Base-by-base conservation (phyloP, 192 early-diverging fungal species). In the Entomortierella beljakovae region DNA sequence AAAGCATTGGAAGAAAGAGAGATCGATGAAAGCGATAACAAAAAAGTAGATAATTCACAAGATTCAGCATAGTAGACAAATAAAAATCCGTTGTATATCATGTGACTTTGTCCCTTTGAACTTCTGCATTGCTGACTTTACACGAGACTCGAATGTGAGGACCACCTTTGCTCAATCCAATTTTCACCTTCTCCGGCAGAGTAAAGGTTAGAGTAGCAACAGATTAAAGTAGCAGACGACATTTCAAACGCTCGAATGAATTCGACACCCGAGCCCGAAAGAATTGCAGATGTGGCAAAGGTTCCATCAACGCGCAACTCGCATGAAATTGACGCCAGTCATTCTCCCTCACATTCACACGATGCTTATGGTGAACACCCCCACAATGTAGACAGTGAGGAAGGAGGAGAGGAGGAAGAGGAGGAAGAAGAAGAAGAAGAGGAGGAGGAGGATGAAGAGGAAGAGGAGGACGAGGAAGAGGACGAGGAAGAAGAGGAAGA, bases 1-100 rank as follows among this genome's bases (percentile, higher is more conserved):
- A 82, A 83, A 35, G 79, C 82, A 26, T 48, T 82, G 2, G 66
- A 84, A 2, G 77, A 82, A 1, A 72, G 72, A 10, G 64, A 73
- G 1, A 42, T 46, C 4, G 37, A 75, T 26, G 46, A 74, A 38
- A 56, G 15, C 7, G 59, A 62, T 29, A 35, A 33, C 6, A 1
- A 29, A 34, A 18, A 6, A 56, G 1, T 20, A 33, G 54, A 56
- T n/a, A n/a, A n/a, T n/a, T n/a, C n/a, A n/a, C n/a, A n/a, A n/a
- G n/a, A n/a, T n/a, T n/a, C n/a, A n/a, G n/a, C n/a, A n/a, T n/a
- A 22, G 38, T 9, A 16, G 31, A 31, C 6, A 18, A 31, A 55
- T 32, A 56, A 56, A 56, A 56, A 10, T 8, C 54, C 56, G 6
- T 26, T 26, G 9, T n/a, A 57, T 3, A 57, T 57, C 55, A 57